phyloP scores from a whole-genome alignment of 139 green algal genomes.

The Astrephomene gubernaculifera region DNA sequence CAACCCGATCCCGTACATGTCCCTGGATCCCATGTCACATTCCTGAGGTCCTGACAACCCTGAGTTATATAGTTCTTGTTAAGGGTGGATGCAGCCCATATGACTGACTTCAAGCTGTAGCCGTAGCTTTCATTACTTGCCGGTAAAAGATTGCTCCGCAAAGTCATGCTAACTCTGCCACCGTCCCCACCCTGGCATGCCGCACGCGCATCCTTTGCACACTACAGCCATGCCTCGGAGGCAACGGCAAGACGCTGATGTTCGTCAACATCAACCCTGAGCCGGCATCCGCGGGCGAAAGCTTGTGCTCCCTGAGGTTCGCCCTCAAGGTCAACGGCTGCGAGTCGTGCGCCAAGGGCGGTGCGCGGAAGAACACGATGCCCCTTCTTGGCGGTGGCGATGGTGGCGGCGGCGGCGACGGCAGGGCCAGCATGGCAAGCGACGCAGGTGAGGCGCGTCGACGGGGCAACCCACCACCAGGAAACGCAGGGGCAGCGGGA shows the following conservation, averaged over 20 bases:
- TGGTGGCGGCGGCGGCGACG: not conserved
- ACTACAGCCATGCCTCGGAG: slow-evolving; percentile 88
- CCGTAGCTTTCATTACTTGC: too few relatives aligned
- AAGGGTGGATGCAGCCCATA: too few relatives aligned
- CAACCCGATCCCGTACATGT: too few relatives aligned
- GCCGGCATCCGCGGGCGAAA: slow-evolving; percentile 78
- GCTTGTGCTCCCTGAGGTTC: slow-evolving; percentile 91
- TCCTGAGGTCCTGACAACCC: too few relatives aligned
- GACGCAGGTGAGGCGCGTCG: slow-evolving; percentile 42
- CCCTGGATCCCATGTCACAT: too few relatives aligned
- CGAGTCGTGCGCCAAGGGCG: slow-evolving; percentile 84
- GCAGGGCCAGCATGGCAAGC: not conserved
- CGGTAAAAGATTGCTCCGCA: too few relatives aligned
- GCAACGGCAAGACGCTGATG: slow-evolving; percentile 95
- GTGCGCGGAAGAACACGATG: slow-evolving; percentile 75
- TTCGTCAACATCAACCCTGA: slow-evolving; percentile 96
- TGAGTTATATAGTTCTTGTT: too few relatives aligned
- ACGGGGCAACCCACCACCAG: not conserved
- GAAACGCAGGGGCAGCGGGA: not conserved
- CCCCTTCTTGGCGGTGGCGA: not conserved
- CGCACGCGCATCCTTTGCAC: too few relatives aligned
- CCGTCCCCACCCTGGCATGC: too few relatives aligned
- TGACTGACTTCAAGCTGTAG: too few relatives aligned
- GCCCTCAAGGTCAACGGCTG: slow-evolving; percentile 86
- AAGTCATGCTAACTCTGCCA: too few relatives aligned